A percentile compares a stretch with the other conserved stretches of the same genome.
Conservation (phyloP, 2,329 filamentous ascomycete genomes). For the Talaromyces funiculosus region DNA sequence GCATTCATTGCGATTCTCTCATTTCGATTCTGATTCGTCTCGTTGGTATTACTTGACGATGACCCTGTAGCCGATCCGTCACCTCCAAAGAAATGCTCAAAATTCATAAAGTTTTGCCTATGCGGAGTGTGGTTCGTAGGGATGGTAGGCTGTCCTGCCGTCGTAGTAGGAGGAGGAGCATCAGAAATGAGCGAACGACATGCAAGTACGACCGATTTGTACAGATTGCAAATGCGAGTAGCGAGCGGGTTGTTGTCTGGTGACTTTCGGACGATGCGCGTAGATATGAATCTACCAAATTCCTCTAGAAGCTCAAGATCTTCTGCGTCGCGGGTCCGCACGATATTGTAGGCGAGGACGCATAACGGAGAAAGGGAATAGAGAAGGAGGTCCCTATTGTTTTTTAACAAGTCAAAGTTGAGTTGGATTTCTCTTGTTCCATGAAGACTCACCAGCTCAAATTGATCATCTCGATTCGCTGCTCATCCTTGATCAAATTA, state of each 20-base stretch:
- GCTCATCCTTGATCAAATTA: not conserved
- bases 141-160: not conserved
- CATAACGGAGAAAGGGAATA: conserved; percentile 3
- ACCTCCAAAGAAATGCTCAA: conserved; percentile 5
- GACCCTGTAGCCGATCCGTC: not conserved
- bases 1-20: not conserved
- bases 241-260: conserved; percentile 1
- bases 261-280: not conserved
- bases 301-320: not conserved
- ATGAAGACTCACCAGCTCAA: not conserved
- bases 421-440: no score
- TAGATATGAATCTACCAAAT: not conserved
- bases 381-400: not conserved
- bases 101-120: conserved; percentile 12
- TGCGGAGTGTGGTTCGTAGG: conserved; percentile 9
- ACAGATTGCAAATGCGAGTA: not conserved
- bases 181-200: not conserved
- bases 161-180: not conserved
- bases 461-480: not conserved
- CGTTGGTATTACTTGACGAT: not conserved
- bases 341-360: not conserved
- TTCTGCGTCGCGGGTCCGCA: not conserved
- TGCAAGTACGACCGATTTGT: not conserved
- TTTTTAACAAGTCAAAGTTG: no score
- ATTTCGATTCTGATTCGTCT: not conserved